Evolutionary conservation across 768 basidiomycete species (phyloP), one percentile per base, ranked within the genome.

Genomic region (Fistulinella prunicolor): DNA sequence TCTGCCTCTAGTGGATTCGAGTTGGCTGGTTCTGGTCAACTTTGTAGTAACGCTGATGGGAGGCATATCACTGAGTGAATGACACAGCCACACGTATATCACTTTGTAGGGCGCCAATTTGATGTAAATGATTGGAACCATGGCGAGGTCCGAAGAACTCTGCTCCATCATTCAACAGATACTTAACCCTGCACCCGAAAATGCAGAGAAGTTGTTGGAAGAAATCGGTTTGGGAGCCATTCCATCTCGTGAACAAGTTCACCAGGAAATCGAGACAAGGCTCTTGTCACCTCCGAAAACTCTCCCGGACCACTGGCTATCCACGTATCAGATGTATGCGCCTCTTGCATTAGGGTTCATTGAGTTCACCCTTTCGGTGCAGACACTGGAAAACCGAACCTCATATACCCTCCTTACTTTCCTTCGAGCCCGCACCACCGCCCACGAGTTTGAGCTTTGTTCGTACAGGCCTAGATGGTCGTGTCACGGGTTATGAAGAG

Each of bases 311-410:
- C 82, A 88, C 50, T 88, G 86, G 80, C 73, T 95, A 41, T 76
- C 84, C 44, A 76, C 75, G 28, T 94, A 94, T 69, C 94, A 95
- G 76, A 74, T 86, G 94, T 95, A 70, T 55, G 82, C 58, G 44
- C 44, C 34, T 34, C 36, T 49, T 41, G n/a, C 35, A 46, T 42
- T 45, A 53, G 44, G 3, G 29, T 53, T 38, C 29, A 12, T 29
- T 35, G 47, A 36, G 44, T 55, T 57, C 26, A 60, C 48, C 42
- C 17, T 35, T 38, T 52, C 23, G 38, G 20, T 38, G 34, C 64
- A 93, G 86, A 66, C 82, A 86, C 47, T 92, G 90, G 89, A 78
- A 86, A 41, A 71, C 79, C 56, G 66, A 76, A 42, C 59, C 85
- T 41, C 72, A 79, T 26, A 68, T 86, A 51, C 76, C 89, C 29